phyloP scores from a whole-genome alignment of 1,284 basidiomycete genomes.

The Apiotrichum veenhuisii region DNA sequence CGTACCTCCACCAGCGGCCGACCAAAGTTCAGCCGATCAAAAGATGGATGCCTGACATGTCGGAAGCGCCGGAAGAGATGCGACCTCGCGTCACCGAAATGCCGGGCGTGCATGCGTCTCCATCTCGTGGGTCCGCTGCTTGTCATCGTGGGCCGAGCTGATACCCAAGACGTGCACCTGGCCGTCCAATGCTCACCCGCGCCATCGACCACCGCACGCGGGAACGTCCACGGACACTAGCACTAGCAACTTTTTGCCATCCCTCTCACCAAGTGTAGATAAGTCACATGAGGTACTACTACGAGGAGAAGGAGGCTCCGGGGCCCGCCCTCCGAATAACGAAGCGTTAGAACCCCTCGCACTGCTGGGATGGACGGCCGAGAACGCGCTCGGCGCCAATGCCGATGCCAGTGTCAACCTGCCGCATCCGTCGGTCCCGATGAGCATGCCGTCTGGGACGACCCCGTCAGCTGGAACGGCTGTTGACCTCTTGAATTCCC shows the following conservation, averaged over 20 bases:
- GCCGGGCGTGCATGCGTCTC: conserved; percentile 26
- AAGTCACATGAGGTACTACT: not conserved
- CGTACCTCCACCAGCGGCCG: conserved; percentile 4
- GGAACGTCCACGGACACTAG: not conserved
- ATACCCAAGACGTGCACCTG: conserved; percentile 24
- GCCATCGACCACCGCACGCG: not conserved
- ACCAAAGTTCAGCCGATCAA: conserved; percentile 23
- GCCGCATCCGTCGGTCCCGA: no score
- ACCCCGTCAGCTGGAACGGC: not conserved
- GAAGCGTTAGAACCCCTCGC: conserved; percentile 11
- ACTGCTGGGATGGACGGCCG: conserved; percentile 12
- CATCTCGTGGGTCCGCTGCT: conserved; percentile 21
- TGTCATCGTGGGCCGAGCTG: not conserved
- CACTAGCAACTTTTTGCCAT: not conserved
- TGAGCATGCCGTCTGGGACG: no score
- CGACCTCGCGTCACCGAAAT: conserved; percentile 25
- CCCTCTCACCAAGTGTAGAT: not conserved
- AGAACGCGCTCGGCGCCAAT: not conserved
- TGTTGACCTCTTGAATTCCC: not conserved
- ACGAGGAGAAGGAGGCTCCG: no score
- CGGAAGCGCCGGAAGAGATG: conserved; percentile 31
- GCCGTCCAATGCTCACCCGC: conserved; percentile 16
- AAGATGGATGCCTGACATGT: conserved; percentile 28
- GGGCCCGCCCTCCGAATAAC: not conserved
- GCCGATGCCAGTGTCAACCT: not conserved